phyloP scores from a whole-genome alignment of 2,329 filamentous ascomycete genomes.

The Zarea fungicola region DNA sequence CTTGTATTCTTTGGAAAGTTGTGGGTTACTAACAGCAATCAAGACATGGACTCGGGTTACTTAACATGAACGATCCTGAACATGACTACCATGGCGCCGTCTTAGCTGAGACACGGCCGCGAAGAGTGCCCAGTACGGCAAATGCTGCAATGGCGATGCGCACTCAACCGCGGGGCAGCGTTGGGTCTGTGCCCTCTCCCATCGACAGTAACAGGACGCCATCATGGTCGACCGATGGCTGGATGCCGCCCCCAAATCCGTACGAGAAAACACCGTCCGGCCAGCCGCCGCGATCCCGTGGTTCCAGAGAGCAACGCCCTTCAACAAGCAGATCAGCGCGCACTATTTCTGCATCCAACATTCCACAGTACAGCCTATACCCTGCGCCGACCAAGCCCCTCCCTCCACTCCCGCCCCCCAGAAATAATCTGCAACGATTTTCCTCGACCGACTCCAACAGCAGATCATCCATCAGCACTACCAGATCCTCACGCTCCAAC shows the following conservation, averaged over 20 bases:
- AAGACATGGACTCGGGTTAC: slow-evolving; percentile 8
- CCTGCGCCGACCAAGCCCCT: slow-evolving; percentile 11
- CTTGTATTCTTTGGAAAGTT: not conserved
- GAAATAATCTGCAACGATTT: not conserved
- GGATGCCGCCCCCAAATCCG: not conserved
- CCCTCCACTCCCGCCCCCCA: slow-evolving; percentile 9
- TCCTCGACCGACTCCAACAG: slow-evolving; percentile 5
- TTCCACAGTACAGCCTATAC: slow-evolving; percentile 9
- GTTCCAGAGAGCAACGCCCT: not conserved
- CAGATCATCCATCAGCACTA: slow-evolving; percentile 11
- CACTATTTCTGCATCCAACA: not conserved
- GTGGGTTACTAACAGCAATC: not conserved
- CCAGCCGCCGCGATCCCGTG: not conserved
- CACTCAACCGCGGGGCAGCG: not conserved
- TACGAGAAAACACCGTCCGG: not conserved
- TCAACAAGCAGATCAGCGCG: not conserved
- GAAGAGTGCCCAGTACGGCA: not conserved
- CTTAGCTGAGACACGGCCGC: not conserved
- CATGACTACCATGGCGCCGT: not conserved
- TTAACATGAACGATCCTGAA: not conserved
- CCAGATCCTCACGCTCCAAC: slow-evolving; percentile 4
- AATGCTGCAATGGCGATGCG: not conserved
- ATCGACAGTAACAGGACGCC: not conserved
- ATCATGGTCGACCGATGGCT: slow-evolving; percentile 5
- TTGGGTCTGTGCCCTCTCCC: not conserved